Conservation (phyloP, 2,329 filamentous ascomycete genomes). For the Coniochaeta sp. region DNA sequence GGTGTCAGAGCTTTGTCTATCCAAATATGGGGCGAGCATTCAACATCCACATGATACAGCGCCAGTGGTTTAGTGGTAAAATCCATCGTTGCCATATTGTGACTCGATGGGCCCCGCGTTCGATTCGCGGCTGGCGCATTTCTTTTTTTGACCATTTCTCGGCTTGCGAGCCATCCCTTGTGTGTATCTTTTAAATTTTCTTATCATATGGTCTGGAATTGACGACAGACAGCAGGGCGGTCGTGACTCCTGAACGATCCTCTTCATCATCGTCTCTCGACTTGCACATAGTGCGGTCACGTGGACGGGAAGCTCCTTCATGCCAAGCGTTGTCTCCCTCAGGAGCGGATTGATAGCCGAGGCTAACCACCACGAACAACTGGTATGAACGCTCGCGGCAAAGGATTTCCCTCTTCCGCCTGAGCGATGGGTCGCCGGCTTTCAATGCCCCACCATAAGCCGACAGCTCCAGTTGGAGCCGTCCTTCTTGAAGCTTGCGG, state of each 20-base stretch:
- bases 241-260: too few relatives aligned
- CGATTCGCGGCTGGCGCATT: not conserved
- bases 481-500: not conserved
- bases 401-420: slow-evolving; percentile 1
- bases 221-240: too few relatives aligned
- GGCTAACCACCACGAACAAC: not conserved
- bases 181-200: too few relatives aligned
- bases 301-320: too few relatives aligned
- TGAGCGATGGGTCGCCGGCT: not conserved
- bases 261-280: too few relatives aligned
- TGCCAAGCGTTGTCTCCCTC: too few relatives aligned
- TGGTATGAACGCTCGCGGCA: slow-evolving; percentile 1
- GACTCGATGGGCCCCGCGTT: slow-evolving; percentile 8
- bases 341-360: not conserved
- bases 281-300: too few relatives aligned
- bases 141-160: not conserved
- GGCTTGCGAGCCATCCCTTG: too few relatives aligned
- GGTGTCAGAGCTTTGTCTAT: too few relatives aligned
- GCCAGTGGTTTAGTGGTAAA: slow-evolving; percentile 41
- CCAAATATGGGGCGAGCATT: too few relatives aligned
- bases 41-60: not conserved
- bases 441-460: not conserved
- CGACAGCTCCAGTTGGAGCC: not conserved
- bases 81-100: slow-evolving; percentile 44
- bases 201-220: too few relatives aligned